Conservation (phyloP, 148 eudicot species). For the Rhododendron griersonianum region DNA sequence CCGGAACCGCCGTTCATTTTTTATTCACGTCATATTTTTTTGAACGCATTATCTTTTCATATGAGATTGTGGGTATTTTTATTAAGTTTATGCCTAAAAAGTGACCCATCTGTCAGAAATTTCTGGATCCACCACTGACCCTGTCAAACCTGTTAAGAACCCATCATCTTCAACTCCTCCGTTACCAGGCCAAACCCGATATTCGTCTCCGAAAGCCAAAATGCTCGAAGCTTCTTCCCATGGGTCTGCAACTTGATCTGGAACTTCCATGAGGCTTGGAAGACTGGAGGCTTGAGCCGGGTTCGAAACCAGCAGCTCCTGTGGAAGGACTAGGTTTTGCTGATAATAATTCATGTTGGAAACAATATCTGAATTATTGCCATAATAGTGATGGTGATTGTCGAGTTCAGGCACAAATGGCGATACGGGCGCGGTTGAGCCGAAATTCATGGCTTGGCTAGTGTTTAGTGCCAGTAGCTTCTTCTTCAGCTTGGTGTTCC, state of each 20-base stretch:
- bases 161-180: neutral
- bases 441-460: neutral
- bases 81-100: too few species aligned
- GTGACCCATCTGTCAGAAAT: too few species aligned
- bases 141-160: too few species aligned
- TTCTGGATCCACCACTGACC: too few species aligned
- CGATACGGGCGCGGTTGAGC: neutral
- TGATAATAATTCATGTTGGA: neutral
- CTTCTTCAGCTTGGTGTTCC: constrained; percentile 51
- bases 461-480: constrained; percentile 9
- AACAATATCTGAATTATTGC: neutral
- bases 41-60: too few species aligned
- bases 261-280: constrained; percentile 3
- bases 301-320: neutral
- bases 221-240: neutral
- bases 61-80: too few species aligned
- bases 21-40: too few species aligned
- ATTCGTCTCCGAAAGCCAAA: neutral
- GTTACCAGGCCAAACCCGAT: neutral
- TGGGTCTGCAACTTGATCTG: neutral
- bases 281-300: neutral
- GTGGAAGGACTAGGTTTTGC: neutral
- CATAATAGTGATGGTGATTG: neutral
- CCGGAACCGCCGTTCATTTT: too few species aligned
- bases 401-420: neutral